Percentiles rank a stretch among this genome's conserved stretches.
Evolutionary conservation across 202 grass and related monocot genomes (phyloP).

Genomic region (Hordeum pubiflorum): DNA sequence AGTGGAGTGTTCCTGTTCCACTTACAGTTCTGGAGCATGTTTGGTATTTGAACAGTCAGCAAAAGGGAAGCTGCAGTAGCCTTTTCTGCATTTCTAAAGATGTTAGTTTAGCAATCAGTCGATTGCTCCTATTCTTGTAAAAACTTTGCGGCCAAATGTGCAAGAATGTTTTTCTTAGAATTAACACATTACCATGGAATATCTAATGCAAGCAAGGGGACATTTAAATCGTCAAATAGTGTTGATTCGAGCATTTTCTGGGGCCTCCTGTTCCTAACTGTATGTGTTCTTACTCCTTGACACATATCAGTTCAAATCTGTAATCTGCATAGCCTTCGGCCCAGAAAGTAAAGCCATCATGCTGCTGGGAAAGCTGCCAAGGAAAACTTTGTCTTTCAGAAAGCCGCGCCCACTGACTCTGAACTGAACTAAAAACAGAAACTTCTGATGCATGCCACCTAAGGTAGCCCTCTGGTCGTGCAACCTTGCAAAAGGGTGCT

Average conservation of each 20-base stretch:
- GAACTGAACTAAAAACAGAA: not conserved
- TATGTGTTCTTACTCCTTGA: not conserved
- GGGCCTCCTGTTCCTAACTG: slow-evolving; percentile 4
- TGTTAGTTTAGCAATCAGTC: slow-evolving; percentile 25
- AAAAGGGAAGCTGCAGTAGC: not conserved
- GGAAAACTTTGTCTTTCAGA: not conserved
- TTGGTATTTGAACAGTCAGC: not conserved
- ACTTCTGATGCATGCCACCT: not conserved
- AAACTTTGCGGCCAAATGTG: slow-evolving; percentile 11
- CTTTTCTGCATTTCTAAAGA: slow-evolving; percentile 11
- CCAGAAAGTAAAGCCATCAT: not conserved
- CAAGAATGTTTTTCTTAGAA: slow-evolving; percentile 6
- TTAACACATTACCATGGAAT: slow-evolving; percentile 8
- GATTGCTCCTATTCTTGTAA: slow-evolving; percentile 23
- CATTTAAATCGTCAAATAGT: slow-evolving; percentile 13
- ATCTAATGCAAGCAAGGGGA: slow-evolving; percentile 2
- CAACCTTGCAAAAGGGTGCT: slow-evolving; percentile 16
- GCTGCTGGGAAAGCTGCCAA: too few relatives aligned
- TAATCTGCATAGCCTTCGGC: not conserved
- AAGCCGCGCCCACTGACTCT: not conserved
- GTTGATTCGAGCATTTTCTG: not conserved
- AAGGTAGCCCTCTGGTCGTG: slow-evolving; percentile 1
- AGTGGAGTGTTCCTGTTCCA: not conserved
- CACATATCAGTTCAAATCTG: not conserved
- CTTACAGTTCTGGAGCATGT: slow-evolving; percentile 12